Conservation (phyloP, 106 monocot species). For the Cymbidium sinense region DNA sequence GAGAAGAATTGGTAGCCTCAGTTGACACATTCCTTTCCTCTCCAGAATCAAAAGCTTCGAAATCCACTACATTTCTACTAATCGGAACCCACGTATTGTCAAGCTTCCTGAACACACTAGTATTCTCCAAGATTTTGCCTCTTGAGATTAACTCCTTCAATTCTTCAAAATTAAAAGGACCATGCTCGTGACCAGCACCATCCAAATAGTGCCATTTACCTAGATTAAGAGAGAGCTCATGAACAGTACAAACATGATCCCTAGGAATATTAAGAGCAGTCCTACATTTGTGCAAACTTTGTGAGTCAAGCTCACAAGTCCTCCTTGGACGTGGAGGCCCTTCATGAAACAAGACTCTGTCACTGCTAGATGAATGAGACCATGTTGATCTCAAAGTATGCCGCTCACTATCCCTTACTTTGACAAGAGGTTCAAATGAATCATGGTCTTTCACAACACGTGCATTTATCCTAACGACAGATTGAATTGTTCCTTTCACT, state of each 20-base stretch:
- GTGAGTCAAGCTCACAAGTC: constrained; percentile 41
- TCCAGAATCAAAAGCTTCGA: constrained; percentile 11
- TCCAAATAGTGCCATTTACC: constrained; percentile 95
- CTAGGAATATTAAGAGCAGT: constrained; percentile 39
- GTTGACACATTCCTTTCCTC: constrained; percentile 9
- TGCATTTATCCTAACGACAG: constrained; percentile 84
- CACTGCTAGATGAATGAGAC: constrained; percentile 41
- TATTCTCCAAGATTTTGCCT: constrained; percentile 55
- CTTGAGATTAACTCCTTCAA: constrained; percentile 54
- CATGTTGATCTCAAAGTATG: constrained; percentile 40
- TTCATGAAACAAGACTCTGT: constrained; percentile 40
- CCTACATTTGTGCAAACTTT: constrained; percentile 42
- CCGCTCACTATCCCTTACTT: constrained; percentile 43
- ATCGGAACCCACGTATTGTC: constrained; percentile 93
- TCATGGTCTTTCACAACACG: constrained; percentile 73
- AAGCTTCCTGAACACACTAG: constrained; percentile 78
- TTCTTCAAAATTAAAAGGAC: constrained; percentile 78
- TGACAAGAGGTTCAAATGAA: constrained; percentile 41
- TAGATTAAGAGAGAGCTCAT: constrained; percentile 60
- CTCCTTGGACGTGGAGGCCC: constrained; percentile 29
- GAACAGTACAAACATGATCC: constrained; percentile 68
- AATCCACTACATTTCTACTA: constrained; percentile 10
- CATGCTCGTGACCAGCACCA: constrained; percentile 83
- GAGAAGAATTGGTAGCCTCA: constrained; percentile 17
- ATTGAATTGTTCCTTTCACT: constrained; percentile 67